These are phyloP conservation scores for Spiraea crenata DNA, from an alignment of 331 rosid genomes.

Conservation along the genomic window DNA sequence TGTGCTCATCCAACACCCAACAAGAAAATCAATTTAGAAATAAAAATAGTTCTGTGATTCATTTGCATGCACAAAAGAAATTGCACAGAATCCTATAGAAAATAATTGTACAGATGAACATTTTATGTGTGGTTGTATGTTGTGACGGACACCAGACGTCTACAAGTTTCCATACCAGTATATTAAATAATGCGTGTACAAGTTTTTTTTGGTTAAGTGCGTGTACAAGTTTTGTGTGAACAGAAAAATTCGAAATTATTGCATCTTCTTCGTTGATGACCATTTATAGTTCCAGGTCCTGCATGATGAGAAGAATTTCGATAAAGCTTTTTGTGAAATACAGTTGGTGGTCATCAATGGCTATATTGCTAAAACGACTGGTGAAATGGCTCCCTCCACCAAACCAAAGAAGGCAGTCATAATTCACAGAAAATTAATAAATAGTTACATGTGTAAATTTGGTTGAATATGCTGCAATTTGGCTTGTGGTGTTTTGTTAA, in stretches of 20 bases:
- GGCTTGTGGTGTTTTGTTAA: too few species aligned
- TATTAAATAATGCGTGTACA: too few species aligned
- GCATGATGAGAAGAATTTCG: not conserved
- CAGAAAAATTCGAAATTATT: not conserved
- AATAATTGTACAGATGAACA: not conserved
- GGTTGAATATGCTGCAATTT: too few species aligned
- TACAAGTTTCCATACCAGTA: too few species aligned
- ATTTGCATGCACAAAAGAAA: too few species aligned
- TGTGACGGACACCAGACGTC: too few species aligned
- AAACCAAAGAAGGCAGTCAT: too few species aligned
- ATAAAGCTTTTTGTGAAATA: not conserved
- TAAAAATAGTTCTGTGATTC: not conserved
- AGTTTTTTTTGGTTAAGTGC: not conserved
- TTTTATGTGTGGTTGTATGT: too few species aligned
- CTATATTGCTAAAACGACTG: not conserved
- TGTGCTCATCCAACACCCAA: constrained; percentile 1
- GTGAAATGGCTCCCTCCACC: not conserved
- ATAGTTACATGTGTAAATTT: too few species aligned
- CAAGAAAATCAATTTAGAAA: constrained; percentile 3
- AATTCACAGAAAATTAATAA: too few species aligned
- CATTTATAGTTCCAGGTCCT: not conserved
- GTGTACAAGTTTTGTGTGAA: not conserved
- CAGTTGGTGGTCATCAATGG: not conserved
- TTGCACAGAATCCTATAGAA: not conserved
- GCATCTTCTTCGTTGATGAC: not conserved